Evolutionary conservation across 441 rosid genomes (phyloP).

Genomic region (Cnidoscolus chayamansa): DNA sequence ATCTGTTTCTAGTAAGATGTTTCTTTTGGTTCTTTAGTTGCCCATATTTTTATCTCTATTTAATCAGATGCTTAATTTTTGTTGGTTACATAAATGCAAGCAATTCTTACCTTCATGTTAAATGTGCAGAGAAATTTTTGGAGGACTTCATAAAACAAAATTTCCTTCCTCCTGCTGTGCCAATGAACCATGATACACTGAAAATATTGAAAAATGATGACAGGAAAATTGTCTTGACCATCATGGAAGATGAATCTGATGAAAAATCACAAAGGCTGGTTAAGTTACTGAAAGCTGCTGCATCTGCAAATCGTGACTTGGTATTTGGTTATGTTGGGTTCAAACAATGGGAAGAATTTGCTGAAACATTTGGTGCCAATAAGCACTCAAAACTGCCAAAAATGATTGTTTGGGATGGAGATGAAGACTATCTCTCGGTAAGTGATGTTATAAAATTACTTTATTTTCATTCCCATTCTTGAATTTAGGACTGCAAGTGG

Average conservation of each 20-base stretch:
- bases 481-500: background rate
- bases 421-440: slow-evolving; percentile 64
- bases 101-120: slow-evolving; percentile 18
- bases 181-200: slow-evolving; percentile 66
- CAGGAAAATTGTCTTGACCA: slow-evolving; percentile 70
- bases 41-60: background rate
- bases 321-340: slow-evolving; percentile 84
- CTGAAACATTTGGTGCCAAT: slow-evolving; percentile 58
- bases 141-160: slow-evolving; percentile 76
- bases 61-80: background rate
- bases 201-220: slow-evolving; percentile 70
- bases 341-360: slow-evolving; percentile 70
- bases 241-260: slow-evolving; percentile 66
- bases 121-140: slow-evolving; percentile 56
- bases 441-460: slow-evolving; percentile 23
- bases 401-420: slow-evolving; percentile 83
- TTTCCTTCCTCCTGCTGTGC: slow-evolving; percentile 71
- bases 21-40: background rate
- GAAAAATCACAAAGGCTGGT: slow-evolving; percentile 54
- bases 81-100: background rate
- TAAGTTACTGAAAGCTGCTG: slow-evolving; percentile 76
- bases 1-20: background rate
- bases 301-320: slow-evolving; percentile 83
- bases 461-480: background rate
- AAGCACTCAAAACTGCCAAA: slow-evolving; percentile 61